Percentiles rank a stretch among this genome's conserved stretches.
phyloP scores from a whole-genome alignment of 257 asterid species.

The Osmanthus fragrans region DNA sequence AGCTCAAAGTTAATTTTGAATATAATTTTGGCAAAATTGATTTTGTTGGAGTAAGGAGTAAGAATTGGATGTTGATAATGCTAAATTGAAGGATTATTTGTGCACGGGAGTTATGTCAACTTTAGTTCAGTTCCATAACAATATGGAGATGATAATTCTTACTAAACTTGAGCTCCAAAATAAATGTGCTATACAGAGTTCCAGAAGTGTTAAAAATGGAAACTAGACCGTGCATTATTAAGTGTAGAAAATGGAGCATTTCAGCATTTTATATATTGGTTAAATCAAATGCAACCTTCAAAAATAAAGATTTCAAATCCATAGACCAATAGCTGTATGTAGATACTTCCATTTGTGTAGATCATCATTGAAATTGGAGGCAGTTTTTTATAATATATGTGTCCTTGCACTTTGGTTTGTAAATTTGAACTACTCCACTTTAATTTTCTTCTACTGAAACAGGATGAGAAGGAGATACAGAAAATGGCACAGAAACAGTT shows the following conservation, averaged over 20 bases:
- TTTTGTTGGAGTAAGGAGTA: too few relatives aligned
- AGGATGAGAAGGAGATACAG: slow-evolving; percentile 93
- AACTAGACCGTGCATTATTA: background rate
- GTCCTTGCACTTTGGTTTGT: background rate
- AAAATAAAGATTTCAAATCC: background rate
- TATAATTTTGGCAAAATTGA: too few relatives aligned
- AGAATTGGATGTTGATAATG: too few relatives aligned
- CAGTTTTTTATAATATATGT: background rate
- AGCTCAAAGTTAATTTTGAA: too few relatives aligned
- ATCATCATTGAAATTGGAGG: background rate
- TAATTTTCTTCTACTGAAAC: slow-evolving; percentile 27
- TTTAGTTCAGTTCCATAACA: too few relatives aligned
- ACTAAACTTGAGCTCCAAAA: background rate
- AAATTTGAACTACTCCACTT: background rate
- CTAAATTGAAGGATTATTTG: too few relatives aligned
- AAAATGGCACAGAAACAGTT: slow-evolving; percentile 78
- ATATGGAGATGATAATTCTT: background rate
- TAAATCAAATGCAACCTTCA: background rate
- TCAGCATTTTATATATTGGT: too few relatives aligned
- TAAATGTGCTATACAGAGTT: background rate
- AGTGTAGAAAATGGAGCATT: too few relatives aligned
- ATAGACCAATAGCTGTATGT: background rate
- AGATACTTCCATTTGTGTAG: background rate
- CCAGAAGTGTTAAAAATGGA: background rate
- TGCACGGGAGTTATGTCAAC: too few relatives aligned